Percentiles rank a stretch among this genome's conserved stretches.
Conservation (phyloP, 1,284 basidiomycete genomes). For the Fistulinella staudtii region DNA sequence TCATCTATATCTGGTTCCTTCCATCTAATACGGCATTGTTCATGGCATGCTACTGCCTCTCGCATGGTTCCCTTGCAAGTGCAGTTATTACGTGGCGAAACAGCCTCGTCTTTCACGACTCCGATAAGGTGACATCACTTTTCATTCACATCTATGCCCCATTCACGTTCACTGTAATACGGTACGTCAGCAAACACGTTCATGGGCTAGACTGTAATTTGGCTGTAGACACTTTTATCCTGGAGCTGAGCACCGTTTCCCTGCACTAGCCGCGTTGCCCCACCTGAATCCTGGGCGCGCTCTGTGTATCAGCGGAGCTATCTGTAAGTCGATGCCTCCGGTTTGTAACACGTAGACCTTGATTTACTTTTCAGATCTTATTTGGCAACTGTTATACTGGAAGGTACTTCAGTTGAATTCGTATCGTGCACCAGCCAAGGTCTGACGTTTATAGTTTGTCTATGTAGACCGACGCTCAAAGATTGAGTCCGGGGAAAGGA, state of each 20-base stretch:
- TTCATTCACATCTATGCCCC: conserved; percentile 91
- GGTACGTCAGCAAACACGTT: conserved; percentile 43
- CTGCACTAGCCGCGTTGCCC: conserved; percentile 67
- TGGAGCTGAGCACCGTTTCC: conserved; percentile 70
- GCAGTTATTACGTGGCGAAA: conserved; percentile 97
- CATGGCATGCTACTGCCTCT: conserved; percentile 83
- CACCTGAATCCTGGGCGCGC: conserved; percentile 60
- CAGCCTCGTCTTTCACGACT: conserved; percentile 92
- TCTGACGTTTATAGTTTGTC: conserved; percentile 55
- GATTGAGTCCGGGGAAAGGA: conserved; percentile 82
- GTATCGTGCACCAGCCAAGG: conserved; percentile 3
- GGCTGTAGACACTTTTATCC: conserved; percentile 76
- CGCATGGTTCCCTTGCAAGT: conserved; percentile 85
- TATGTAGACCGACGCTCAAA: conserved; percentile 80
- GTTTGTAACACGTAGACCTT: conserved; percentile 12
- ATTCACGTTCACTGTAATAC: conserved; percentile 82
- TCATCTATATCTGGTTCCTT: conserved; percentile 83
- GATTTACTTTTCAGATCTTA: conserved; percentile 52
- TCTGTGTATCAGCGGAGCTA: conserved; percentile 63
- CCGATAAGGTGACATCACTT: conserved; percentile 88
- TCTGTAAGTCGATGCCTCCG: conserved; percentile 54
- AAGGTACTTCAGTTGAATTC: conserved; percentile 47
- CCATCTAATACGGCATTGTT: conserved; percentile 73
- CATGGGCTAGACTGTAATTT: conserved; percentile 4
- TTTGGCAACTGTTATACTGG: conserved; percentile 90